Percentiles rank a stretch among this genome's conserved stretches.
These are phyloP conservation scores for Ophiorrhiza pumila DNA, from an alignment of 257 asterid genomes.

Conservation along the genomic window DNA sequence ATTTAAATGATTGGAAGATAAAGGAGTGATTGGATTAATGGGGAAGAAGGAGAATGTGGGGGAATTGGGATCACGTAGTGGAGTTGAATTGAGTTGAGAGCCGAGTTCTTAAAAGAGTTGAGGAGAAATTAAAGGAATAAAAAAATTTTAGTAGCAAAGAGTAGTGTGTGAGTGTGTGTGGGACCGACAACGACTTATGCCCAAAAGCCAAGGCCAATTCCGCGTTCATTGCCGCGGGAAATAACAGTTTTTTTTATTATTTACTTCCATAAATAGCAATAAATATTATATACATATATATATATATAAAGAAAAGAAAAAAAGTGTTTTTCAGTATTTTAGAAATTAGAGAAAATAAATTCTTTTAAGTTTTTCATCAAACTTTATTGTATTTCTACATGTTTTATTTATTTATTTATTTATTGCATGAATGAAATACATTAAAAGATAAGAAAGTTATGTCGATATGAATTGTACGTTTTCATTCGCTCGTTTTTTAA, in stretches of 20 bases:
- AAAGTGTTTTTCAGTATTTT: too few species aligned
- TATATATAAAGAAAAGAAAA: too few species aligned
- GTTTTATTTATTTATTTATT: too few species aligned
- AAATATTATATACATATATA: too few species aligned
- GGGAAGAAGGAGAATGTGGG: background rate
- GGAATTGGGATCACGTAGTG: conserved; percentile 18
- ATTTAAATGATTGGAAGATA: background rate
- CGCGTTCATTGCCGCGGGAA: conserved; percentile 51
- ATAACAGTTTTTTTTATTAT: background rate
- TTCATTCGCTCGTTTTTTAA: too few species aligned
- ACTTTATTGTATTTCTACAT: too few species aligned
- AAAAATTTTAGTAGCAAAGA: background rate
- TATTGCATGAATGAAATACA: too few species aligned
- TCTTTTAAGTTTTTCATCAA: too few species aligned
- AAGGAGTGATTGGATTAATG: background rate
- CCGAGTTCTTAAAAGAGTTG: background rate
- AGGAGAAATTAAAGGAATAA: background rate
- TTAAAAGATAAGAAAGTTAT: too few species aligned
- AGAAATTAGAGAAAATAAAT: too few species aligned
- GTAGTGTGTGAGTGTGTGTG: background rate
- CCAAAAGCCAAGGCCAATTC: conserved; percentile 32
- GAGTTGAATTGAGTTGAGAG: background rate
- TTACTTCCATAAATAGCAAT: too few species aligned
- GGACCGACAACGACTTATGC: conserved; percentile 10
- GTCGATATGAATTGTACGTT: too few species aligned